phyloP scores from a whole-genome alignment of 2,329 filamentous ascomycete genomes.

The Diaporthe sp. region DNA sequence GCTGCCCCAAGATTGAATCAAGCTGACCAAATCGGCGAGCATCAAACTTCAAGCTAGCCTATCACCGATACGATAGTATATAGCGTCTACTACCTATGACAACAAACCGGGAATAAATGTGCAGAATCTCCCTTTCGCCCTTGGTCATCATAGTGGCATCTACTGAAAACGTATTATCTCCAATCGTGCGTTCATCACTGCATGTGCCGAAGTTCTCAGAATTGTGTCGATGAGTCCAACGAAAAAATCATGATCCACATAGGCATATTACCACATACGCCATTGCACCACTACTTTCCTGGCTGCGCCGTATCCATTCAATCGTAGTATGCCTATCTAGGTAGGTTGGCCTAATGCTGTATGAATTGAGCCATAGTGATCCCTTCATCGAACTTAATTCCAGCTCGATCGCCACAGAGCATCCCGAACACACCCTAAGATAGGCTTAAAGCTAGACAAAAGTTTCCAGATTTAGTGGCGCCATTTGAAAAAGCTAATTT shows the following conservation, averaged over 20 bases:
- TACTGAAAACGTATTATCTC: background rate
- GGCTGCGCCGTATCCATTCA: no score
- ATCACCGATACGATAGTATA: no score
- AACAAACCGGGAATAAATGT: background rate
- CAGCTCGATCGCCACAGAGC: background rate
- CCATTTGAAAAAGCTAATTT: background rate
- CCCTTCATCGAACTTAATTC: conserved; percentile 8
- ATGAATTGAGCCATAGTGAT: background rate
- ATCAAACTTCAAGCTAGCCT: no score
- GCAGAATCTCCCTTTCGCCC: background rate
- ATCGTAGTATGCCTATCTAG: no score
- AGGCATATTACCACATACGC: no score
- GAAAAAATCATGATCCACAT: no score
- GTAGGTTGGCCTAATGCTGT: background rate
- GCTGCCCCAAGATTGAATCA: no score
- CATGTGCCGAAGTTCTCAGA: background rate
- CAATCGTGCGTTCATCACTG: background rate
- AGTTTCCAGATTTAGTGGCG: background rate
- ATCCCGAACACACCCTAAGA: no score
- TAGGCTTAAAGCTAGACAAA: background rate
- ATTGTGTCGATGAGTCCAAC: no score
- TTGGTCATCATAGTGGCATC: background rate
- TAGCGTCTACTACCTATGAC: background rate
- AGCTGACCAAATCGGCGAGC: no score
- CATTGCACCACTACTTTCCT: no score